phyloP scores from a whole-genome alignment of 2,329 filamentous ascomycete genomes.

The Sporothrix mexicana region DNA sequence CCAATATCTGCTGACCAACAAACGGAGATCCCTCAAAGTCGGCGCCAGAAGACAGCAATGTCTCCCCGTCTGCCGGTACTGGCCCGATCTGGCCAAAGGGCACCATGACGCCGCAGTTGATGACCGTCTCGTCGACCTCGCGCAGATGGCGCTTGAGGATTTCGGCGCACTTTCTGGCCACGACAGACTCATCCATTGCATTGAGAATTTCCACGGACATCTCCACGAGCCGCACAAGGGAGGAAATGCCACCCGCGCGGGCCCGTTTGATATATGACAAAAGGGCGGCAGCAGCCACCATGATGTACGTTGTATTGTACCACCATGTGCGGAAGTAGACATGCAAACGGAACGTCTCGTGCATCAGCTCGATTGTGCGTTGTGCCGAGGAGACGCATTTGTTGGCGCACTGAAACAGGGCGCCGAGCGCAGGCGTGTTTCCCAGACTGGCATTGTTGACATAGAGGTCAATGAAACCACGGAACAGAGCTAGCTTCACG shows the following conservation, averaged over 20 bases:
- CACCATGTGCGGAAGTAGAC: slow-evolving; percentile 14
- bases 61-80: background rate
- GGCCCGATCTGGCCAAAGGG: slow-evolving; percentile 8
- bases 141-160: background rate
- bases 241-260: background rate
- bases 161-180: background rate
- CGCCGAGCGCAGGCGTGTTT: background rate
- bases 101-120: background rate
- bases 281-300: background rate
- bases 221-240: slow-evolving; percentile 1
- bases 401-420: background rate
- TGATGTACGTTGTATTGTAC: slow-evolving; percentile 4
- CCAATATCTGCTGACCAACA: background rate
- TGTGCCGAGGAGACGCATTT: slow-evolving; percentile 2
- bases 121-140: background rate
- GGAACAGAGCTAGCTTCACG: background rate
- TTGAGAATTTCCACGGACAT: background rate
- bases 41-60: background rate
- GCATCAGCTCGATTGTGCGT: slow-evolving; percentile 9
- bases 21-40: background rate
- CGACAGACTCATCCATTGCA: slow-evolving; percentile 11
- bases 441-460: background rate
- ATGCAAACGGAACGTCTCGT: slow-evolving; percentile 1
- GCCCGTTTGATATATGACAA: slow-evolving; percentile 4
- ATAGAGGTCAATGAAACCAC: background rate